Evolutionary conservation across 148 eudicot species (phyloP).

Genomic region (Amaranthus hypochondriacus): DNA sequence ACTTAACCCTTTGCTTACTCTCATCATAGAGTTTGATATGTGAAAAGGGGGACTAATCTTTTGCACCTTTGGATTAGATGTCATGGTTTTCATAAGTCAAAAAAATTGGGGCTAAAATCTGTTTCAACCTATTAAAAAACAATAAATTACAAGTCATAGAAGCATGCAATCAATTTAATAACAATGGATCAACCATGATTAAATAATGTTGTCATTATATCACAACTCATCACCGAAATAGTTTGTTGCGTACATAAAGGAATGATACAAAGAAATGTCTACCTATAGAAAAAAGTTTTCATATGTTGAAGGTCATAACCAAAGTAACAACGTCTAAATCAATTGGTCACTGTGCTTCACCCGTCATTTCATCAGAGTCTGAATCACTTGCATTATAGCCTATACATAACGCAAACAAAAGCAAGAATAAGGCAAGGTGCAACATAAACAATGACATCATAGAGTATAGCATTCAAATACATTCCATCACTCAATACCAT

Average conservation of each 20-base stretch:
- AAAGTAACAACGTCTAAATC: conserved; percentile 13
- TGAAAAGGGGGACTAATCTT: neutral
- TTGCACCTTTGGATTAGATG: neutral
- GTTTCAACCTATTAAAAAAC: neutral
- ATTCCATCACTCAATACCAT: too few species aligned
- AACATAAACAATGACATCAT: neutral
- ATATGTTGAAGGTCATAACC: conserved; percentile 1
- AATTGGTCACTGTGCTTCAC: conserved; percentile 30
- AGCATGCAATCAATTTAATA: neutral
- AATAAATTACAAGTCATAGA: neutral
- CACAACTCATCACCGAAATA: conserved; percentile 1
- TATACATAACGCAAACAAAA: conserved; percentile 25
- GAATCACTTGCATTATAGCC: conserved; percentile 97
- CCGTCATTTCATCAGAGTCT: conserved; percentile 62
- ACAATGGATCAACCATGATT: conserved; percentile 3
- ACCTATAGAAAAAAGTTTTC: neutral
- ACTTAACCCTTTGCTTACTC: neutral
- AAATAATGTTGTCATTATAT: neutral
- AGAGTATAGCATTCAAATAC: too few species aligned
- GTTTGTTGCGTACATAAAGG: neutral
- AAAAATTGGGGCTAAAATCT: neutral
- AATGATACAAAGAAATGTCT: neutral
- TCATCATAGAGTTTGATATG: neutral
- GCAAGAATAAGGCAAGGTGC: conserved; percentile 2
- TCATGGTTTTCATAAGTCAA: neutral